Evolutionary conservation across 2,329 filamentous ascomycete species (phyloP), one percentile per base, ranked within the genome.

Genomic region (Colletotrichum sansevieriae): DNA sequence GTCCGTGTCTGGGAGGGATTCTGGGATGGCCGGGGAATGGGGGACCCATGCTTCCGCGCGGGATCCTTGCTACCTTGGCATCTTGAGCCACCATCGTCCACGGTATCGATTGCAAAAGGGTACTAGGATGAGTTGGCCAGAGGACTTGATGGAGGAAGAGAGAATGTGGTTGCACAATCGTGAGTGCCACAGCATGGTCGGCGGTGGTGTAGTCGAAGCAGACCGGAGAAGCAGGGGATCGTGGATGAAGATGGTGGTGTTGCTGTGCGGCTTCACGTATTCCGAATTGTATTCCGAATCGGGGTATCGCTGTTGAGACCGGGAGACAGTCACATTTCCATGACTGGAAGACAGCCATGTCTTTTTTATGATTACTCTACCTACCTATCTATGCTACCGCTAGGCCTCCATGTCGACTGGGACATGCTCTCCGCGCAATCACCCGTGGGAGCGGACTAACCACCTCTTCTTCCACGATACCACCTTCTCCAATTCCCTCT

Each of bases 351-450:
- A 1, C 51, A 25, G 33, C 51, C 51, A 55, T 25, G 12, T 15
- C n/a, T 39, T 55, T 33, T 29, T 33, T 37, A 1, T 55, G 51
- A 55, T 55, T 55, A 55, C 37, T 39, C 56, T 59, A 47, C 29
- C 56, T 59, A 51, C 44, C 57, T 44, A 44, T 8, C 47, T 62
- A 47, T 46, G 41, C 56, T 59, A 46, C 9, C 25, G 10, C 25
- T 29, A 35, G 47, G 46, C 37, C 52, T 41, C 29, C 29, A 29
- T 29, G 51, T 20, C 43, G 49, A 47, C 41, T 51, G 20, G 22
- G 43, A 33, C 47, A 62, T n/a, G 7, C 22, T 25, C 41, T 25
- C 25, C 22, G 43, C 57, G 64, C 52, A 44, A 29, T 54, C 15
- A 41, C 15, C 39, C 60, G 39, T 18, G 9, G 20, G 11, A 25